phyloP scores from a whole-genome alignment of 306 rosid genomes.

The Cucumis sativus region Cucumber_9930_V3 NC_026655.2:6273501-6274000 shows the following conservation, averaged over 20 bases:
- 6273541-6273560: conserved; percentile 8
- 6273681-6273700: not conserved
- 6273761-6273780: conserved; percentile 51
- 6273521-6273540: conserved; percentile 54
- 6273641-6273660: not conserved
- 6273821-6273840: not conserved
- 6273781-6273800: not conserved
- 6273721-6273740: conserved; percentile 60
- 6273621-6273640: not conserved
- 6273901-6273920: conserved; percentile 72
- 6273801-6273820: not conserved
- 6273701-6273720: not conserved
- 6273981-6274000: conserved; percentile 47
- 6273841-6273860: conserved; percentile 45
- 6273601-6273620: not conserved
- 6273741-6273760: conserved; percentile 23
- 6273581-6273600: not conserved
- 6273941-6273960: conserved; percentile 82
- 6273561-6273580: not conserved
- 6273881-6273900: conserved; percentile 66
- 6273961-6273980: conserved; percentile 72
- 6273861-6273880: conserved; percentile 73
- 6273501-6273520: conserved; percentile 81
- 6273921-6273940: conserved; percentile 75
- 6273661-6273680: not conserved